A percentile compares a stretch with the other conserved stretches of the same genome.
Conservation (phyloP, 352 stramenopile species). For the Phytophthora pini region DNA sequence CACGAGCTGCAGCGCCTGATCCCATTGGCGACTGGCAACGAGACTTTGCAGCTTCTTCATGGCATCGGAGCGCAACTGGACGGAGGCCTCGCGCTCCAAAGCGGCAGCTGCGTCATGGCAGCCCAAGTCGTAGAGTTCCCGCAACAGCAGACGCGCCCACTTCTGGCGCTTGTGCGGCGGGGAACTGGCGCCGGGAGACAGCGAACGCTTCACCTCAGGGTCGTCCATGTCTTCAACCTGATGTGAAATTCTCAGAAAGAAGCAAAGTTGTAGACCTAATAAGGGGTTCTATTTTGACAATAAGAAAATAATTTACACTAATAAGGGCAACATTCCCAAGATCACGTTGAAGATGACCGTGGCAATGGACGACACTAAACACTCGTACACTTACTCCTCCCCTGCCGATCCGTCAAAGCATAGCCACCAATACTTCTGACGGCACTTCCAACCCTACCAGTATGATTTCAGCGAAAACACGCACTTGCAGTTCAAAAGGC, state of each 20-base stretch:
- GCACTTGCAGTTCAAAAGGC: not conserved
- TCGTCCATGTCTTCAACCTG: conserved; percentile 31
- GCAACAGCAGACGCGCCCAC: conserved; percentile 75
- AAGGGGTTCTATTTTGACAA: too few relatives aligned
- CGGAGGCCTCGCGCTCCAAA: conserved; percentile 64
- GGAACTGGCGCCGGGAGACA: not conserved
- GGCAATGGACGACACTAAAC: too few relatives aligned
- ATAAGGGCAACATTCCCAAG: too few relatives aligned
- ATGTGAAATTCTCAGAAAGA: conserved; percentile 1
- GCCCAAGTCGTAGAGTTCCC: conserved; percentile 80
- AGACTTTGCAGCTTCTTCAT: conserved; percentile 63
- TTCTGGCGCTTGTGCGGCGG: conserved; percentile 27
- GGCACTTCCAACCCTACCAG: too few relatives aligned
- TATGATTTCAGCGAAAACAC: not conserved
- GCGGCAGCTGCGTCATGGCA: conserved; percentile 45
- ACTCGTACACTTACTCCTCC: too few relatives aligned
- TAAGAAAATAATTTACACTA: too few relatives aligned
- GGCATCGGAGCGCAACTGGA: conserved; percentile 58
- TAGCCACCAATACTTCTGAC: too few relatives aligned
- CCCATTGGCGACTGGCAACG: conserved; percentile 54
- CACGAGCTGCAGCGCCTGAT: conserved; percentile 58
- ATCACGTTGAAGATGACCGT: too few relatives aligned
- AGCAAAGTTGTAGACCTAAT: too few relatives aligned
- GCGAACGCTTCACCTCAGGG: conserved; percentile 38
- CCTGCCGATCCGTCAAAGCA: too few relatives aligned